Evolutionary conservation across 345 rosid genomes (phyloP), one percentile per base, ranked within the genome.

Genomic region (Pistacia integerrima): DNA sequence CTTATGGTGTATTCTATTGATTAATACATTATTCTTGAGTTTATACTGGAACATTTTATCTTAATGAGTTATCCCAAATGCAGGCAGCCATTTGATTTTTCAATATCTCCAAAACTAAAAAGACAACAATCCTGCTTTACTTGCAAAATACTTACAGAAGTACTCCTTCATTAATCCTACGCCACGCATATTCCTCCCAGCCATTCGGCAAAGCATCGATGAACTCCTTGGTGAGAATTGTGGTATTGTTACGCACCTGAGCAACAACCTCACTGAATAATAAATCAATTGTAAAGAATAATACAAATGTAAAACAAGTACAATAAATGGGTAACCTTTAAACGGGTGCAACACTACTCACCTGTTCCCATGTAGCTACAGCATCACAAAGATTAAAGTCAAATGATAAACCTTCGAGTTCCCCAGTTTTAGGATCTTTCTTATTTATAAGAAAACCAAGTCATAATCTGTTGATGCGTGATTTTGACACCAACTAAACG

Each of bases 111-210:
- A 22, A 46, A 72, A 25, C 36, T n/a, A 13, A 71, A 0, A 72
- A 10, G 36, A 22, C n/a, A 44, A 7, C 18, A 13, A 25, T 33
- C 22, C 33, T 41, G 41, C 56, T 72, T 25, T 25, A 57, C 33
- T 25, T 55, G 38, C 11, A 66, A 12, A 76, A 64, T 7, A 52
- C 3, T 0, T 83, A 96, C 97, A 97, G 92, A 36, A 77, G 91
- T 62, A 87, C 81, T 84, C 97, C 98, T 81, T 92, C 92, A 80
- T 97, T 97, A 82, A 97, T 92, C 84, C 97, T 86, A 56, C 81
- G 98, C 99, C 99, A 97, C 0, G 98, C 98, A 74, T 92, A 94
- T 56, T 94, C 98, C 84, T 94, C 91, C 99, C 98, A 97, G 69
- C 96, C 99, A 84, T 90, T 90, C 54, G 95, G 97, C 64, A 94